Conservation (phyloP, 1,284 basidiomycete genomes). For the Trichosporon sp. region DNA sequence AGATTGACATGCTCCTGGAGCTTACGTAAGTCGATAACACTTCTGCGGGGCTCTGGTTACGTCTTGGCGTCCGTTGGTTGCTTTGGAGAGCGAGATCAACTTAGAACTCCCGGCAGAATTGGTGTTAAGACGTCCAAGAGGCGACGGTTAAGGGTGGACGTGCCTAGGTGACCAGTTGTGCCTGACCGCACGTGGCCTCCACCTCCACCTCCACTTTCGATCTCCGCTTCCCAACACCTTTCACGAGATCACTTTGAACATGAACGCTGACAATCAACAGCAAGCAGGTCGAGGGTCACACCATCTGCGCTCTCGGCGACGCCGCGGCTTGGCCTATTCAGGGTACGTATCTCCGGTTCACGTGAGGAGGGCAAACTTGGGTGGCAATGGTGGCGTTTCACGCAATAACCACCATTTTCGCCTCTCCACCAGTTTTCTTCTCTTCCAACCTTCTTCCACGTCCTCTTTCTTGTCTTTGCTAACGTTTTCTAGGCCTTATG, state of each 20-base stretch:
- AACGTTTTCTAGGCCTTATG: conserved; percentile 72
- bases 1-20: conserved; percentile 96
- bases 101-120: too few relatives aligned
- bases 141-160: too few relatives aligned
- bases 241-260: too few relatives aligned
- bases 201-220: conserved; percentile 1
- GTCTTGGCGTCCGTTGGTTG: too few relatives aligned
- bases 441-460: background rate
- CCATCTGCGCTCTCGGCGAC: conserved; percentile 95
- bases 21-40: conserved; percentile 65
- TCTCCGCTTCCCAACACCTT: background rate
- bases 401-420: too few relatives aligned
- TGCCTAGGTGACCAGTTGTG: too few relatives aligned
- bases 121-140: background rate
- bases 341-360: background rate
- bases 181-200: background rate
- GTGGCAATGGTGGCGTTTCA: too few relatives aligned
- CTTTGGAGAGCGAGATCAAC: too few relatives aligned
- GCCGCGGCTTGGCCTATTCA: conserved; percentile 99
- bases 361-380: too few relatives aligned
- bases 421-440: too few relatives aligned
- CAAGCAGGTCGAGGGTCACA: conserved; percentile 94
- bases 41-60: too few relatives aligned
- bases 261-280: conserved; percentile 56
- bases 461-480: background rate